Base-by-base conservation (phyloP, 768 basidiomycete species). In the Leccinellum albellum region DNA sequence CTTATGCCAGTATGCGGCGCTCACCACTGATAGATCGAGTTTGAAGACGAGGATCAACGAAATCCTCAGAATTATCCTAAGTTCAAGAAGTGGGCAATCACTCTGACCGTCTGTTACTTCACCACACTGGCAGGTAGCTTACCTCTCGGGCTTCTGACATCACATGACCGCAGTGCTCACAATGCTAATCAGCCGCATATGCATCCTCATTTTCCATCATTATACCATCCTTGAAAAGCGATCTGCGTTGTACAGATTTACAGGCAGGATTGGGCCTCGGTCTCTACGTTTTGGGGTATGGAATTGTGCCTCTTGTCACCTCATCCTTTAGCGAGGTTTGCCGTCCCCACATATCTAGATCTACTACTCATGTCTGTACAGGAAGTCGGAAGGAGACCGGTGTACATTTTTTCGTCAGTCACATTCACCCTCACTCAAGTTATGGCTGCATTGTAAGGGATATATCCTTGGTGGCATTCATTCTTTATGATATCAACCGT, bases 371-470 rank as follows among this genome's bases (percentile, higher is more conserved):
- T 4, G 6, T 40, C 14, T 3, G 4, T 48, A 4, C 21, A 89
- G 68, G 87, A 89, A 62, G 80, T 87, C 59, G 86, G 87, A 15
- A 70, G 87, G 58, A 79, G 79, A 44, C 85, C 85, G 0, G 61
- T 88, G 1, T 88, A 86, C 60, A 66, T 85, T 14, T 74, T 73
- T 51, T 85, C 84, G 0, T 73, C 72, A 3, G 51, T 79, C 37
- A 76, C 79, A 23, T 85, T 83, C 58, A 62, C 80, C 9, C 57
- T 78, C 20, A 81, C 83, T 71, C 83, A 80, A 64, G 61, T 86
- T 32, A 75, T 68, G 64, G 61, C 61, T 50, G 65, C 71, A 20
- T 21, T 73, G 71, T 72, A 29, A 68, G 68, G n/a, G 44, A 26
- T 23, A 23, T n/a, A 12, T 23, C 45, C 17, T 4, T 23, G 13